Percentiles rank a stretch among this genome's conserved stretches.
Conservation (phyloP, 2,329 filamentous ascomycete species). For the Verticillium longisporum region DNA sequence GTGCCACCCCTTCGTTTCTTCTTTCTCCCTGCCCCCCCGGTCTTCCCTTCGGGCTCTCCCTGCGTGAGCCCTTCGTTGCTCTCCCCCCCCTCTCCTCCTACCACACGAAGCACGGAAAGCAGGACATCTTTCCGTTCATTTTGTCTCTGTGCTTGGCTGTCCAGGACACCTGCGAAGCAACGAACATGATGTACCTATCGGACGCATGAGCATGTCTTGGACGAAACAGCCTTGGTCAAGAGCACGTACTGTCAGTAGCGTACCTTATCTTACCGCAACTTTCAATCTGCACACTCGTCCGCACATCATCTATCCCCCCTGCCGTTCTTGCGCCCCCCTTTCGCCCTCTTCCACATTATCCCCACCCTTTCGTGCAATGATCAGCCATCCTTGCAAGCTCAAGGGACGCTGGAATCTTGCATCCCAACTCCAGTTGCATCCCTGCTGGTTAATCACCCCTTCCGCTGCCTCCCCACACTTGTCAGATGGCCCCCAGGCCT, state of each 20-base stretch:
- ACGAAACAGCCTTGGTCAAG: neutral
- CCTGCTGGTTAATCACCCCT: slow-evolving; percentile 4
- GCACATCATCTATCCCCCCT: slow-evolving; percentile 2
- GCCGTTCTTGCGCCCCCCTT: slow-evolving; percentile 1
- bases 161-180: neutral
- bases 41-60: neutral
- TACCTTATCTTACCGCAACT: neutral
- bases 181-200: neutral
- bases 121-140: neutral
- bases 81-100: neutral
- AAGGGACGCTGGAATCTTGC: slow-evolving; percentile 13
- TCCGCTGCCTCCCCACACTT: slow-evolving; percentile 10
- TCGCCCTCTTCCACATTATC: slow-evolving; percentile 1
- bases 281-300: slow-evolving; percentile 4
- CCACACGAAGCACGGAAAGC: neutral
- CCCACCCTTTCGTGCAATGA: slow-evolving; percentile 10
- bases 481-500: slow-evolving; percentile 8
- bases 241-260: neutral
- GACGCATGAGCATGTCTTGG: neutral
- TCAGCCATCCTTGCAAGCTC: slow-evolving; percentile 11
- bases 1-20: neutral
- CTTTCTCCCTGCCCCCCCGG: neutral
- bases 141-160: neutral
- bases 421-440: slow-evolving; percentile 11
- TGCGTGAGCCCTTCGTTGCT: neutral